Conservation (phyloP, 768 basidiomycete genomes). For the Hygrocybe punicea region DNA sequence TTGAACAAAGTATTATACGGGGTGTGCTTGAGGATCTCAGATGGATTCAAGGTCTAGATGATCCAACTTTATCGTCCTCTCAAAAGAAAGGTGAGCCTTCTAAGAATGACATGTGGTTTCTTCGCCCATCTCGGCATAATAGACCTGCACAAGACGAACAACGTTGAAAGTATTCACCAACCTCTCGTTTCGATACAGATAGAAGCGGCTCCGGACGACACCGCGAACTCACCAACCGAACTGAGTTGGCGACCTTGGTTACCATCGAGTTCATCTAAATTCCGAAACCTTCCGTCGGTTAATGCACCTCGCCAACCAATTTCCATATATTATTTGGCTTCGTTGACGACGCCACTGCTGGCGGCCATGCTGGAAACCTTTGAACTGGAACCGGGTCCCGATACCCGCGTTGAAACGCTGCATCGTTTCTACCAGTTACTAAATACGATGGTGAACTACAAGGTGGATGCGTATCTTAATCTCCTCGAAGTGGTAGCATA, state of each 20-base stretch:
- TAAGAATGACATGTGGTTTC: not conserved
- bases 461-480: conserved; percentile 69
- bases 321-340: conserved; percentile 55
- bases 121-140: not conserved
- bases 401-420: conserved; percentile 35
- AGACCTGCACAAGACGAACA: not conserved
- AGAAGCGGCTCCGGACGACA: conserved; percentile 42
- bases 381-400: conserved; percentile 33
- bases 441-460: conserved; percentile 49
- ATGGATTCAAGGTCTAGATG: conserved; percentile 29
- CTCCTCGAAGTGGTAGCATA: conserved; percentile 69
- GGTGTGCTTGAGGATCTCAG: conserved; percentile 49
- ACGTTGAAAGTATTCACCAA: not conserved
- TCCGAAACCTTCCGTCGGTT: conserved; percentile 42
- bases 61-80: not conserved
- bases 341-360: conserved; percentile 61
- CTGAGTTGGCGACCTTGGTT: conserved; percentile 32
- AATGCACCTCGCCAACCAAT: conserved; percentile 56
- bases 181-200: conserved; percentile 60
- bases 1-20: conserved; percentile 59
- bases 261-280: conserved; percentile 9
- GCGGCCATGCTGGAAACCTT: conserved; percentile 58
- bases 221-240: conserved; percentile 10
- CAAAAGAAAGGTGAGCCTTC: conserved; percentile 1
- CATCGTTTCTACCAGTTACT: conserved; percentile 56